phyloP scores from a whole-genome alignment of 2,329 filamentous ascomycete species.

The Sclerotinia minor region DNA sequence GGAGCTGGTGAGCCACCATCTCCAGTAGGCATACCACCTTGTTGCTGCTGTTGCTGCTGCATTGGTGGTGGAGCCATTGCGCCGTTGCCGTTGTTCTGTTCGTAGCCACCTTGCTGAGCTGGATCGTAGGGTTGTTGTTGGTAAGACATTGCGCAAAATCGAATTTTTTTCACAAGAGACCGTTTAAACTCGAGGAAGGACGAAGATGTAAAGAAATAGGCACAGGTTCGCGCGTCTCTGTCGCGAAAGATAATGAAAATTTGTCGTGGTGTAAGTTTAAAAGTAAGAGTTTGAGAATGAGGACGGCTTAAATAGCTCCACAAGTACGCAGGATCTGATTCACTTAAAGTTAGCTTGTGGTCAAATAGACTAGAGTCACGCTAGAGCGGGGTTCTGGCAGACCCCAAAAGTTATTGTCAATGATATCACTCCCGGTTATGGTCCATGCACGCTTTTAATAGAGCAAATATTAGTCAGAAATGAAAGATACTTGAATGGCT shows the following conservation, averaged over 20 bases:
- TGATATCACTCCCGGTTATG: background rate
- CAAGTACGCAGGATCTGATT: constrained; percentile 20
- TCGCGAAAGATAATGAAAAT: background rate
- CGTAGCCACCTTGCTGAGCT: constrained; percentile 59
- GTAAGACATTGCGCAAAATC: constrained; percentile 10
- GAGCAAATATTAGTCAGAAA: background rate
- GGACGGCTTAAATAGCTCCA: constrained; percentile 16
- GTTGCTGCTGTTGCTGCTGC: constrained; percentile 47
- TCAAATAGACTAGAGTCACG: background rate
- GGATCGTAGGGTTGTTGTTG: constrained; percentile 50
- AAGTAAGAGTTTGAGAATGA: constrained; percentile 18
- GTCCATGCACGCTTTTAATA: background rate
- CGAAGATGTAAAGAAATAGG: constrained; percentile 11
- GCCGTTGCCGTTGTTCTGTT: constrained; percentile 43
- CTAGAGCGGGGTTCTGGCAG: constrained; percentile 21
- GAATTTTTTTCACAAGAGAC: constrained; percentile 2
- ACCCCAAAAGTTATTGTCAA: constrained; percentile 12
- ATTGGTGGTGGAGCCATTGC: constrained; percentile 47
- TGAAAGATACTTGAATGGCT: background rate
- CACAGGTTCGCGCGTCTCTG: background rate
- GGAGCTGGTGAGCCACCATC: constrained; percentile 58
- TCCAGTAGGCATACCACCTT: constrained; percentile 47
- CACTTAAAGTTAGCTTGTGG: constrained; percentile 22
- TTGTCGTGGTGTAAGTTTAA: constrained; percentile 19
- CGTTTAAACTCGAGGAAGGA: background rate